Evolutionary conservation across 768 basidiomycete species (phyloP).

Genomic region (Lactarius indigo): DNA sequence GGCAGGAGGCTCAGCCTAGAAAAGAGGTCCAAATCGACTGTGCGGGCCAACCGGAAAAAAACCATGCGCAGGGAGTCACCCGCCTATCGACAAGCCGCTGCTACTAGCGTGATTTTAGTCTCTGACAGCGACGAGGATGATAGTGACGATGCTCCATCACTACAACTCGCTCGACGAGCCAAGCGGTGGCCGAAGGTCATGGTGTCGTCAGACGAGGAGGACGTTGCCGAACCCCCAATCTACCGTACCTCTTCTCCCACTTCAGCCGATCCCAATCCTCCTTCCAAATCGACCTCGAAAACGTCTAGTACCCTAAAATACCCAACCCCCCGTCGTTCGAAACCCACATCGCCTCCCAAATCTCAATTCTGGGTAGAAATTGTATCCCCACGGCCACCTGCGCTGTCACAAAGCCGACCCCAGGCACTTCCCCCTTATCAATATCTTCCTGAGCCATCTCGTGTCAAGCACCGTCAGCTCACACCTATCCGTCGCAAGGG

Average conservation of each 20-base stretch:
- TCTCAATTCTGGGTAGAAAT: slow-evolving; percentile 18
- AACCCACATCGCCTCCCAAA: not conserved
- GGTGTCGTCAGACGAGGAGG: slow-evolving; percentile 52
- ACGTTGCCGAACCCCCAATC: slow-evolving; percentile 1
- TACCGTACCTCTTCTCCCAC: not conserved
- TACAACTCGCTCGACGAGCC: slow-evolving; percentile 21
- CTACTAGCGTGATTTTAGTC: slow-evolving; percentile 1
- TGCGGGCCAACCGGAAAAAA: slow-evolving; percentile 35
- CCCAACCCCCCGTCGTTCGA: not conserved
- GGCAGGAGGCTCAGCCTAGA: slow-evolving; percentile 61
- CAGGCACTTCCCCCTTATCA: not conserved
- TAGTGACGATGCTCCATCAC: slow-evolving; percentile 24
- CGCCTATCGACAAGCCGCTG: slow-evolving; percentile 10
- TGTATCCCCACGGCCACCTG: not conserved
- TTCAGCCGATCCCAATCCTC: not conserved
- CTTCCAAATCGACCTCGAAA: not conserved
- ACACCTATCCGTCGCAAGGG: slow-evolving; percentile 60
- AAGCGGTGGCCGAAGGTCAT: slow-evolving; percentile 30
- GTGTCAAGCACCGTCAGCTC: slow-evolving; percentile 51
- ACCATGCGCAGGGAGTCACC: slow-evolving; percentile 4
- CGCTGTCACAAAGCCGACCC: slow-evolving; percentile 12
- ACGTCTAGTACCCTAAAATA: not conserved
- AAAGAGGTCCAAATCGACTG: slow-evolving; percentile 48
- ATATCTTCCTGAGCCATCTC: slow-evolving; percentile 14
- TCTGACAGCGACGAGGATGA: slow-evolving; percentile 28